Conservation (phyloP, 495 filamentous ascomycete species). For the Tetracladium setigerum region DNA sequence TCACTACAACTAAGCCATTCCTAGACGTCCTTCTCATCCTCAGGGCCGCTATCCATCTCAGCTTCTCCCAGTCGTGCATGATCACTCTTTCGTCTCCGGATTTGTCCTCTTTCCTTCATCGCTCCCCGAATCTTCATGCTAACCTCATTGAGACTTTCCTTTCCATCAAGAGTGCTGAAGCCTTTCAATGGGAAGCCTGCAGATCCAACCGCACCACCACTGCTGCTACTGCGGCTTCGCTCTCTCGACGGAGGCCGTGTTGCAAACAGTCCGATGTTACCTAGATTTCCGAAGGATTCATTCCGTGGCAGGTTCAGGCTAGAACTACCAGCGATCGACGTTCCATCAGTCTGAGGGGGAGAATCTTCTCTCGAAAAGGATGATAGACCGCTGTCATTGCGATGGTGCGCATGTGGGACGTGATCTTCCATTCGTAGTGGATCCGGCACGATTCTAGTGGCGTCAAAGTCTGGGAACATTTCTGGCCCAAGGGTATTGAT, state of each 20-base stretch:
- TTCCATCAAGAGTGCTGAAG: conserved; percentile 64
- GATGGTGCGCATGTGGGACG: conserved; percentile 13
- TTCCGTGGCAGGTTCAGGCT: conserved; percentile 59
- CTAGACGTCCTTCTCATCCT: conserved; percentile 20
- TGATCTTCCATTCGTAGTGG: conserved; percentile 24
- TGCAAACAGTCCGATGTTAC: conserved; percentile 79
- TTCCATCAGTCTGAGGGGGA: conserved; percentile 9
- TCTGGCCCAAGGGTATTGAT: conserved; percentile 96
- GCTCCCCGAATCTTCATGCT: conserved; percentile 78
- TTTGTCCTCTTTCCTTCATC: conserved; percentile 76
- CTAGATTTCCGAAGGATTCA: conserved; percentile 86
- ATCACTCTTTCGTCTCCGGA: conserved; percentile 58
- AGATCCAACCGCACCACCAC: conserved; percentile 48
- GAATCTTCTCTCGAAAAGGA: conserved; percentile 13
- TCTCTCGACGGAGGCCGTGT: conserved; percentile 70
- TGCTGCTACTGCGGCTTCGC: conserved; percentile 64
- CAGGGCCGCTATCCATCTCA: conserved; percentile 7
- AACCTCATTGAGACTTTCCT: conserved; percentile 72
- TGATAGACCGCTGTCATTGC: conserved; percentile 19
- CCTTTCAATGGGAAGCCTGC: conserved; percentile 58
- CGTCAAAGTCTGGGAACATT: conserved; percentile 93
- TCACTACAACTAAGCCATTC: background rate
- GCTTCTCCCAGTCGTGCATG: conserved; percentile 15
- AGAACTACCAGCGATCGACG: conserved; percentile 16
- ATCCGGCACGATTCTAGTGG: conserved; percentile 64